Conservation (phyloP, 2,329 filamentous ascomycete genomes). For the Epichloe typhina region DNA sequence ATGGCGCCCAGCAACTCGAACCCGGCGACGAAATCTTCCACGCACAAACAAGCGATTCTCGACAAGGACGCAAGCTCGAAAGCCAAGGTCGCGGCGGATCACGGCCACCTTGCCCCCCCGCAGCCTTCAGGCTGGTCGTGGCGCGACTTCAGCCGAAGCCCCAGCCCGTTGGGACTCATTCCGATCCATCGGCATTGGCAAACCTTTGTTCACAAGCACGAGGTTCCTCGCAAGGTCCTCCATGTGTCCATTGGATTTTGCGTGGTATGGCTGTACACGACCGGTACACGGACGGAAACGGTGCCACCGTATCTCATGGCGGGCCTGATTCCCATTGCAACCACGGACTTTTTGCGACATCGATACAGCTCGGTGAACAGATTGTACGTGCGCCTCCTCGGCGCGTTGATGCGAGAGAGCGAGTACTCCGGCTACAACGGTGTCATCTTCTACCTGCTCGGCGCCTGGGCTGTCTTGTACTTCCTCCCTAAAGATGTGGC, state of each 20-base stretch:
- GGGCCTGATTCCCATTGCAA: conserved; percentile 70
- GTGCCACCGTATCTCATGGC: conserved; percentile 79
- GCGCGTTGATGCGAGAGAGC: conserved; percentile 91
- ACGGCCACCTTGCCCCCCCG: conserved; percentile 61
- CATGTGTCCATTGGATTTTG: conserved; percentile 97
- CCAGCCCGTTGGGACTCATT: conserved; percentile 84
- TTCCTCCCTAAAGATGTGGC: conserved; percentile 90
- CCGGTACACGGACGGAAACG: conserved; percentile 59
- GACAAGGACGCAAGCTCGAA: conserved; percentile 16
- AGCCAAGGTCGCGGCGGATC: conserved; percentile 24
- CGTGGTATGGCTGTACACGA: conserved; percentile 72
- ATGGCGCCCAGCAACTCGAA: conserved; percentile 37
- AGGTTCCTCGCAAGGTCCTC: conserved; percentile 84
- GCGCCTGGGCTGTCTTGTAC: conserved; percentile 72
- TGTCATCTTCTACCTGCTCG: conserved; percentile 91
- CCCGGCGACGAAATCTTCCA: conserved; percentile 17
- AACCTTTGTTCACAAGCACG: conserved; percentile 87
- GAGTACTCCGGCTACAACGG: conserved; percentile 93
- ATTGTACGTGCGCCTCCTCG: conserved; percentile 71
- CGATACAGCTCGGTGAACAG: conserved; percentile 70
- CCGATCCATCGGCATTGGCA: conserved; percentile 90
- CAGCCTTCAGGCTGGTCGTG: conserved; percentile 56
- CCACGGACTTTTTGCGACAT: conserved; percentile 72
- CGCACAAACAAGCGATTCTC: conserved; percentile 8
- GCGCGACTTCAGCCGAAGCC: conserved; percentile 81